A percentile compares a stretch with the other conserved stretches of the same genome.
phyloP scores from a whole-genome alignment of 192 early-diverging fungal species.

The Backusella sp. region DNA sequence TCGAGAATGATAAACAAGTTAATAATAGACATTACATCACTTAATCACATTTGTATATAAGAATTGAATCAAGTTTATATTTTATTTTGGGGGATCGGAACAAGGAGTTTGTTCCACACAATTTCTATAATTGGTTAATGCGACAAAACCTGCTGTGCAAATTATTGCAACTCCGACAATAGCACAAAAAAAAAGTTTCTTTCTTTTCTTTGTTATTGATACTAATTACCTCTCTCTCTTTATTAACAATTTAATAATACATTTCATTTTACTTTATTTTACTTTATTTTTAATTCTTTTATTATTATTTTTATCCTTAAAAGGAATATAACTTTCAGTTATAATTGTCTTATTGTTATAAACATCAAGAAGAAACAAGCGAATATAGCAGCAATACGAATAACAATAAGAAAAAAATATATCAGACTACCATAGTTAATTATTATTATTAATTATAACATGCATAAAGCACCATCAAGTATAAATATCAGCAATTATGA shows the following conservation, averaged over 20 bases:
- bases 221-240: background rate
- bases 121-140: background rate
- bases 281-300: background rate
- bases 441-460: background rate
- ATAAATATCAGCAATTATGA: constrained; percentile 2
- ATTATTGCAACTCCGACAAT: background rate
- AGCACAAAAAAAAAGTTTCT: background rate
- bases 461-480: constrained; percentile 1
- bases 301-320: background rate
- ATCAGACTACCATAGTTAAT: background rate
- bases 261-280: background rate
- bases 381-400: background rate
- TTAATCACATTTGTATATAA: background rate
- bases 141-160: background rate
- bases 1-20: background rate
- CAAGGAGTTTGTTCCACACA: background rate
- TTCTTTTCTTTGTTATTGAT: background rate
- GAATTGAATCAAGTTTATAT: background rate
- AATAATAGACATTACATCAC: background rate
- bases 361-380: background rate
- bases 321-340: background rate
- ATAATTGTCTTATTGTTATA: background rate
- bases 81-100: background rate
- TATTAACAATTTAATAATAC: background rate
- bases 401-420: background rate